phyloP scores from a whole-genome alignment of 1,284 basidiomycete genomes.

The Tylopilus sp. region DNA sequence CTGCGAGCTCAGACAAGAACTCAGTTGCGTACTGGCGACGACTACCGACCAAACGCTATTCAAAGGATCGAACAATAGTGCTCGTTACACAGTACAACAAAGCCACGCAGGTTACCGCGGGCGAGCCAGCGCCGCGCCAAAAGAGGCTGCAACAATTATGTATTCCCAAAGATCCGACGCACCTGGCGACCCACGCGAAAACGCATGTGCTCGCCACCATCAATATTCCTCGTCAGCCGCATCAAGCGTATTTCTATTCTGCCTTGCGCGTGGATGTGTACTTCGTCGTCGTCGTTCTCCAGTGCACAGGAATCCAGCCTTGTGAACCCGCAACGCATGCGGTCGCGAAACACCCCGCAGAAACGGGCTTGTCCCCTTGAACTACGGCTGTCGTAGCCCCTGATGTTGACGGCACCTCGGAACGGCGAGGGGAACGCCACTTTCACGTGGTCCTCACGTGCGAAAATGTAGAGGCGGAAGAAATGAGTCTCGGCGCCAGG shows the following conservation, averaged over 20 bases:
- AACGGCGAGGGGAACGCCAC: conserved; percentile 29
- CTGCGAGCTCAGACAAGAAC: conserved; percentile 1
- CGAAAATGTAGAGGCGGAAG: conserved; percentile 30
- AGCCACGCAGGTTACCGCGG: conserved; percentile 1
- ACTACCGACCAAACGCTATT: neutral
- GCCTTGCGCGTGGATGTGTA: conserved; percentile 28
- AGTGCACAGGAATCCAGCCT: conserved; percentile 14
- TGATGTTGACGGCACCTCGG: conserved; percentile 27
- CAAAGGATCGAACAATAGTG: neutral
- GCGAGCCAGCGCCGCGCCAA: conserved; percentile 18
- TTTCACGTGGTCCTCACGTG: conserved; percentile 28
- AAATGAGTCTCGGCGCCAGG: conserved; percentile 26
- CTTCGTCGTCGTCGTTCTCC: conserved; percentile 31
- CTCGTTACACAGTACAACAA: conserved; percentile 1
- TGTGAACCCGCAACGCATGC: conserved; percentile 23
- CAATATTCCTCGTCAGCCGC: conserved; percentile 4
- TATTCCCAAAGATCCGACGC: conserved; percentile 26
- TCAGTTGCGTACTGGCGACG: conserved; percentile 14
- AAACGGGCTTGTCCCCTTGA: conserved; percentile 16
- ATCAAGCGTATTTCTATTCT: conserved; percentile 21
- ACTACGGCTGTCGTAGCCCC: conserved; percentile 10
- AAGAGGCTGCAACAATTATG: neutral
- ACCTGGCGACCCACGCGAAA: conserved; percentile 28
- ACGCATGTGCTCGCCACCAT: conserved; percentile 12
- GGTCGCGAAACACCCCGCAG: conserved; percentile 25